Base-by-base conservation (phyloP, 306 rosid genomes). In the Alnus glutinosa region DNA sequence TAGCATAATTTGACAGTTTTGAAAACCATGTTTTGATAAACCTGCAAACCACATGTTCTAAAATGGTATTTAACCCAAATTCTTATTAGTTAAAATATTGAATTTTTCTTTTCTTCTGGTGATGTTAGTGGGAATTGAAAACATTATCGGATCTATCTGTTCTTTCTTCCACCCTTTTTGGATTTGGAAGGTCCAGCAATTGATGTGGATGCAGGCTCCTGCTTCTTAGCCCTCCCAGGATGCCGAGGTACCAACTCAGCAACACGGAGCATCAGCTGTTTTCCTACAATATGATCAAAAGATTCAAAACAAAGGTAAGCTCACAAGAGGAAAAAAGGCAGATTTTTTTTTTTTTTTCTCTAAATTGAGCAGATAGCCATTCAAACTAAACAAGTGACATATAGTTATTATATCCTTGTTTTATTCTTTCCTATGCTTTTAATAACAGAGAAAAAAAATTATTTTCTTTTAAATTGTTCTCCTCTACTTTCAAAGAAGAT, bases 211-310 rank as follows among this genome's bases (percentile, higher is more conserved):
- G 88, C 79, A 48, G 92, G 47, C 76, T 91, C 98, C 79, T 85
- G 94, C 86, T 93, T 93, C 89, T 88, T 93, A 34, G 86, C 75
- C 90, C 98, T 91, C 59, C 97, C 97, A 49, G 87, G 92, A 89
- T 95, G 97, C 71, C 88, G 87, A 13, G 97, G 97, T 55, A 94
- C 97, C 92, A 94, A 81, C 83, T 91, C 97, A 5, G 97, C 93
- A 48, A 92, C 68, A 44, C 64, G 76, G 13, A 88, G 80, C 97
- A 94, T 87, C 73, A 94, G 84, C 71, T 89, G 83, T 81, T 92
- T 95, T 77, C 92, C 98, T 95, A 39, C 44, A 90, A 83, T 66
- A 62, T 52, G 79, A 52, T 73, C 55, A 58, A 46, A 44, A 51
- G 4, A 30, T 64, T 73, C 55, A 58, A 46, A 44, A 51, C 5